Evolutionary conservation across 2,329 filamentous ascomycete species (phyloP), one percentile per base, ranked within the genome.

Genomic region (Rhinocladiella mackenziei): DNA sequence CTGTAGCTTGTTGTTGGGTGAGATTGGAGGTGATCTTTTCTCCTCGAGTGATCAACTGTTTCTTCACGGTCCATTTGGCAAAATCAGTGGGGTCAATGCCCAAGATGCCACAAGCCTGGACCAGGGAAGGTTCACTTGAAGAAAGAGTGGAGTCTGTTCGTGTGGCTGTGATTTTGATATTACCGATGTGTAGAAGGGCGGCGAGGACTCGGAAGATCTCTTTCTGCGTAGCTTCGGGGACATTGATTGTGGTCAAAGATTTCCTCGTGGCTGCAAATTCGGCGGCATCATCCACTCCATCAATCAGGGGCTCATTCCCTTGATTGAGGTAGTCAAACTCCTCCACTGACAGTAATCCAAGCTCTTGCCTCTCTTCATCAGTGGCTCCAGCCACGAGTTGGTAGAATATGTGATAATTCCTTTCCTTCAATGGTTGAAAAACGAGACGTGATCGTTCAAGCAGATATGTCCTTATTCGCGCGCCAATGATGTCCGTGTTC

Each of bases 321-420:
- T 98, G 92, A 64, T 96, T 98, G 53, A 97, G 75, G 65, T 96
- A 98, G 61, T 94, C 87, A 58, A 92, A 98, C 58, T 96, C 83
- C 61, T 97, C 89, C 33, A 94, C 79, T 0, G 89, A 79, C 32
- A 89, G 70, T 50, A 98, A 71, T 31, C 81, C 80, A 47, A 96
- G 76, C 56, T 91, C 83, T 62, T 91, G 78, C 37, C 82, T 83
- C 67, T 96, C 84, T 52, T 80, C 75, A 22, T 94, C 86, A 2
- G 86, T 82, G n/a, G 89, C 86, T 63, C 94, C 92, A 37, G 89
- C 89, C 33, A 96, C 83, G 39, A 98, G 77, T 67, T 98, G 92
- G 67, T 98, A 98, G 71, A 98, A 98, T 60, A 98, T 91, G 68
- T 98, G 92, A 70, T 98, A 98, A 66, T 98, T 98, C 56, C 92